Conservation (phyloP, 2,329 filamentous ascomycete genomes). For the Ophiosphaerella narmari region DNA sequence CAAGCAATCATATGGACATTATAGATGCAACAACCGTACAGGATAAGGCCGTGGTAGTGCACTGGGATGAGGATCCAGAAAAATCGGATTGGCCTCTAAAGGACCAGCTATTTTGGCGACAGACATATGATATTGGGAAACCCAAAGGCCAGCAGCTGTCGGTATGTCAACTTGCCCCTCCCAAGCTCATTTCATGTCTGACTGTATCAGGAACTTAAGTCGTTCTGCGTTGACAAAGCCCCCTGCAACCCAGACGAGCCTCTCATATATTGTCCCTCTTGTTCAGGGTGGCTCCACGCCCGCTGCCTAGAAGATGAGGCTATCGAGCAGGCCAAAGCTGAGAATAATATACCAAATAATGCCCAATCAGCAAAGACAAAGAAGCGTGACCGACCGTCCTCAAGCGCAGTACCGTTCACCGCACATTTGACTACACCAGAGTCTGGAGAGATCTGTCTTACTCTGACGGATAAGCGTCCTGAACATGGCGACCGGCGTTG, state of each 20-base stretch:
- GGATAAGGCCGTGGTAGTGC: conserved; percentile 63
- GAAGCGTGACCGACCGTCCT: background rate
- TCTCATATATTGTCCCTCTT: conserved; percentile 49
- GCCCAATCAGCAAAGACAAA: conserved; percentile 1
- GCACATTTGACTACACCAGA: conserved; percentile 9
- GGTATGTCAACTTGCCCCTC: conserved; percentile 25
- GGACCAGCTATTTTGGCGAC: conserved; percentile 52
- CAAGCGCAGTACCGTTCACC: background rate
- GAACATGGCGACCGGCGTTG: conserved; percentile 9
- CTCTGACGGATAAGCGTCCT: conserved; percentile 19
- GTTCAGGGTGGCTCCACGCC: conserved; percentile 51
- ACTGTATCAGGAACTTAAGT: conserved; percentile 31
- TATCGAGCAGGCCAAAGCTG: conserved; percentile 8
- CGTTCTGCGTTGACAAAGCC: conserved; percentile 46
- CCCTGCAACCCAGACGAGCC: conserved; percentile 51
- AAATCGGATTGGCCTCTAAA: conserved; percentile 22
- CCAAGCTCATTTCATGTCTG: background rate
- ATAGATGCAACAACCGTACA: conserved; percentile 75
- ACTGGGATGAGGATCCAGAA: conserved; percentile 73
- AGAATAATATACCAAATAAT: conserved; percentile 4
- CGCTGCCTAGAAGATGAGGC: conserved; percentile 40
- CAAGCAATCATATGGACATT: conserved; percentile 77
- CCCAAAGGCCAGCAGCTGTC: conserved; percentile 30
- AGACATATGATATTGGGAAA: conserved; percentile 44
- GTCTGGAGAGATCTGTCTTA: conserved; percentile 14